A percentile compares a stretch with the other conserved stretches of the same genome.
Evolutionary conservation across 352 stramenopile genomes (phyloP).

Genomic region (Pythium graminicola): DNA sequence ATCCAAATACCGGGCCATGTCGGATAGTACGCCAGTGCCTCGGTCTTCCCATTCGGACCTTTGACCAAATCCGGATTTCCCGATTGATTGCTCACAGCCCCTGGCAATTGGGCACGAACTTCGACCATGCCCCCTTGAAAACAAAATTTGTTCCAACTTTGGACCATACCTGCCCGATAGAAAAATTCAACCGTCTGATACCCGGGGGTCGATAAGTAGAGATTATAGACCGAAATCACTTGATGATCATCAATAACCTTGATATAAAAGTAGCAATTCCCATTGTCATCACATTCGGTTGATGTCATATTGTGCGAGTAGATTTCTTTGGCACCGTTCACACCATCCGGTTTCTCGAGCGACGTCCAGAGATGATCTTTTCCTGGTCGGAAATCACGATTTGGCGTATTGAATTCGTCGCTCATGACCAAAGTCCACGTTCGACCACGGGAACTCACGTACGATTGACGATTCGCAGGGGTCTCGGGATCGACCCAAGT

Average conservation of each 20-base stretch:
- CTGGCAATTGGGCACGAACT: slow-evolving; percentile 80
- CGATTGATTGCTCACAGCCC: slow-evolving; percentile 42
- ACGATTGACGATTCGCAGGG: background rate
- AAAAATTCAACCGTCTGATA: slow-evolving; percentile 57
- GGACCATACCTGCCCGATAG: slow-evolving; percentile 83
- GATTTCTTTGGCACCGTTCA: slow-evolving; percentile 7
- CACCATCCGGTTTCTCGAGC: slow-evolving; percentile 14
- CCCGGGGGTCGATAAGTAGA: slow-evolving; percentile 44
- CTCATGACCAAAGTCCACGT: slow-evolving; percentile 60
- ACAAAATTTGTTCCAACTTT: slow-evolving; percentile 96
- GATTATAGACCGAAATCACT: slow-evolving; percentile 49
- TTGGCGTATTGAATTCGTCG: slow-evolving; percentile 64
- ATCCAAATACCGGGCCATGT: slow-evolving; percentile 95
- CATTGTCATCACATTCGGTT: slow-evolving; percentile 45
- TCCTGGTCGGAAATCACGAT: slow-evolving; percentile 26
- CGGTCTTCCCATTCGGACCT: background rate
- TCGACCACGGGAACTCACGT: background rate
- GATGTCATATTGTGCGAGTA: slow-evolving; percentile 58
- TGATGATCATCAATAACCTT: slow-evolving; percentile 38
- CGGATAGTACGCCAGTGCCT: slow-evolving; percentile 50
- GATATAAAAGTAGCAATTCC: slow-evolving; percentile 59
- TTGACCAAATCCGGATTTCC: slow-evolving; percentile 25
- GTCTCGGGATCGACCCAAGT: background rate
- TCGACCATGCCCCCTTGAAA: slow-evolving; percentile 93
- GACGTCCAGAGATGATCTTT: slow-evolving; percentile 16